phyloP scores from a whole-genome alignment of 2,329 filamentous ascomycete genomes.

The Aspergillus hortae region DNA sequence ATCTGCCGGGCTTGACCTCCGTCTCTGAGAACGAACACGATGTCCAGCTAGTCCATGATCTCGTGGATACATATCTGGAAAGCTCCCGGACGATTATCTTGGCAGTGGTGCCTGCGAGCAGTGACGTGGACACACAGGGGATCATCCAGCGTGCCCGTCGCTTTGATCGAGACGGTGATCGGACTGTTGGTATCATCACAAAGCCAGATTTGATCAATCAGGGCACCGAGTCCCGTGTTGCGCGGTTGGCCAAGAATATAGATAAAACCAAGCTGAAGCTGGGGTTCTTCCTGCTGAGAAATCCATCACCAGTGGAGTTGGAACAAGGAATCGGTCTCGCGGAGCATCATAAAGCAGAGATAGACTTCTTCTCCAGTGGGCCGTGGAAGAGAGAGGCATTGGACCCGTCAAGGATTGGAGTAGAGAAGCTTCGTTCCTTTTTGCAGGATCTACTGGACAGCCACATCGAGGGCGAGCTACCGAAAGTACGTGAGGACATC shows the following conservation, averaged over 20 bases:
- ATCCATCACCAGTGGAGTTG: conserved; percentile 19
- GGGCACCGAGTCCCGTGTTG: conserved; percentile 17
- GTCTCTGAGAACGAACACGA: too few species aligned
- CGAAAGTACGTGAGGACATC: conserved; percentile 18
- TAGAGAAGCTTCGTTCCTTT: conserved; percentile 19
- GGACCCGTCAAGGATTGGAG: conserved; percentile 15
- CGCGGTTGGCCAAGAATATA: conserved; percentile 22
- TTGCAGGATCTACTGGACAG: conserved; percentile 17
- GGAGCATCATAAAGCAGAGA: conserved; percentile 7
- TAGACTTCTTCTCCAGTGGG: conserved; percentile 14
- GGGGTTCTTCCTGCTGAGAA: conserved; percentile 28
- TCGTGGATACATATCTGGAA: too few species aligned
- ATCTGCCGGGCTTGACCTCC: too few species aligned
- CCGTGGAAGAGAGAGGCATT: conserved; percentile 15
- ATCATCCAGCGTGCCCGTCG: too few species aligned
- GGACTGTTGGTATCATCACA: too few species aligned
- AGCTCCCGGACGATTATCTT: too few species aligned
- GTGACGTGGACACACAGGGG: too few species aligned
- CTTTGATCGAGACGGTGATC: too few species aligned
- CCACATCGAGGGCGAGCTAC: conserved; percentile 19
- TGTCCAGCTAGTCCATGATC: too few species aligned
- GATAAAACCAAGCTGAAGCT: conserved; percentile 25
- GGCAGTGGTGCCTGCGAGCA: too few species aligned
- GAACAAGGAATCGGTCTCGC: conserved; percentile 6
- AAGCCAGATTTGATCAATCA: too few species aligned